These are phyloP conservation scores for Sedum album DNA, from an alignment of 164 flowering plant genomes.

Conservation along the genomic window DNA sequence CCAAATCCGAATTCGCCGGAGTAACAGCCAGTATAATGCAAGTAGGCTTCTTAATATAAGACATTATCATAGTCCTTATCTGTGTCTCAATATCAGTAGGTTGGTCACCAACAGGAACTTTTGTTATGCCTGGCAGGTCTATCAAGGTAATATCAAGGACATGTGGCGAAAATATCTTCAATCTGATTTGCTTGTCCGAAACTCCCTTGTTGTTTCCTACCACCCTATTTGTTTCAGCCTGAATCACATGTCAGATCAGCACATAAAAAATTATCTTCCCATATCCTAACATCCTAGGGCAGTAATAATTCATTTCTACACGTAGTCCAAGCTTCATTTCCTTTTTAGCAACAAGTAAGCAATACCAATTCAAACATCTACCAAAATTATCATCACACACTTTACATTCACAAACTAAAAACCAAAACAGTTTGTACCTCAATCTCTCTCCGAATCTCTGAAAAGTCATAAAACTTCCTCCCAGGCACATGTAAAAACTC, in stretches of 20 bases:
- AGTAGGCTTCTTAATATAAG: slow-evolving; percentile 26
- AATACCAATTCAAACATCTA: background rate
- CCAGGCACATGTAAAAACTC: slow-evolving; percentile 45
- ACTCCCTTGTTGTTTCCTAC: slow-evolving; percentile 49
- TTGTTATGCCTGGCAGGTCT: slow-evolving; percentile 53
- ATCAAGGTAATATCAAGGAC: slow-evolving; percentile 46
- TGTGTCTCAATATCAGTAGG: slow-evolving; percentile 44
- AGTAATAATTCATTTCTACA: too few relatives aligned
- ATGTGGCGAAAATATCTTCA: slow-evolving; percentile 44
- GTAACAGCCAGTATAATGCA: slow-evolving; percentile 51
- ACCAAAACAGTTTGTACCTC: slow-evolving; percentile 21
- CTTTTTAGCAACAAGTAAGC: too few relatives aligned
- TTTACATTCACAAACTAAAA: background rate
- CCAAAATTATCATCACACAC: background rate
- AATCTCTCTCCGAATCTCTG: slow-evolving; percentile 35
- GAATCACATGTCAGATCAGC: background rate
- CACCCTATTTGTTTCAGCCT: slow-evolving; percentile 51
- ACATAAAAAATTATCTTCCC: background rate
- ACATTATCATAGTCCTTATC: slow-evolving; percentile 43
- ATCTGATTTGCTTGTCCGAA: slow-evolving; percentile 39
- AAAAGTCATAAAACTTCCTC: slow-evolving; percentile 32
- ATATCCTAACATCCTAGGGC: background rate
- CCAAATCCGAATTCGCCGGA: slow-evolving; percentile 52
- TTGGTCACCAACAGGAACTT: slow-evolving; percentile 56
- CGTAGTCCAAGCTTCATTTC: too few relatives aligned